Evolutionary conservation across 495 filamentous ascomycete species (phyloP).

Genomic region (Penicillium goetzii): DNA sequence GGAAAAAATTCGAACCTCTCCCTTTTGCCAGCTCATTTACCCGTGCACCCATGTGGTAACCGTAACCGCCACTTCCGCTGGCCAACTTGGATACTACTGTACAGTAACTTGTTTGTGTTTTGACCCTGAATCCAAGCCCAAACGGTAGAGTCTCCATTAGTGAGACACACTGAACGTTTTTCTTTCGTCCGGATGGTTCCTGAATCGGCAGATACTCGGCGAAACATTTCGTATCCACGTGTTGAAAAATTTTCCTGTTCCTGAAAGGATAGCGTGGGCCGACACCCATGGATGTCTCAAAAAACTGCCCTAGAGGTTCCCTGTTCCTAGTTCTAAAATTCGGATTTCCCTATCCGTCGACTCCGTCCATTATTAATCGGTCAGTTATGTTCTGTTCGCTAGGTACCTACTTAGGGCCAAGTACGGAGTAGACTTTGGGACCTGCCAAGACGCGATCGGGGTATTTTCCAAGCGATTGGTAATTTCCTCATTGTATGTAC

Average conservation of each 20-base stretch:
- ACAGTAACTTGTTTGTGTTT: neutral
- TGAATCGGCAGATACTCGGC: constrained; percentile 11
- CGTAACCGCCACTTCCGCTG: constrained; percentile 1
- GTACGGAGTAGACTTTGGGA: neutral
- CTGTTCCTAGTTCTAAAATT: neutral
- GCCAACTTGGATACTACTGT: neutral
- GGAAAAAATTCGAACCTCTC: neutral
- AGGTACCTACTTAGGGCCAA: neutral
- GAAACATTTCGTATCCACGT: constrained; percentile 14
- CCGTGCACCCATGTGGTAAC: neutral
- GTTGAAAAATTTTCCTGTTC: neutral
- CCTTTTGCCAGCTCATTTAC: neutral
- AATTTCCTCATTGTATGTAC: neutral
- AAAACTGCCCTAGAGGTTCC: neutral
- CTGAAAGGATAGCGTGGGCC: neutral
- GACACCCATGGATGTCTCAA: constrained; percentile 15
- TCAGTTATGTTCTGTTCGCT: neutral
- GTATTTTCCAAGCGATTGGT: neutral
- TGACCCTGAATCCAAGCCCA: neutral
- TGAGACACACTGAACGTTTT: neutral
- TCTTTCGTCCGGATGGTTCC: neutral
- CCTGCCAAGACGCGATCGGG: constrained; percentile 4
- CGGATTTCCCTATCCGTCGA: neutral
- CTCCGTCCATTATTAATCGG: neutral
- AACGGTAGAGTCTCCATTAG: neutral